Conservation (phyloP, 495 filamentous ascomycete genomes). For the Aspergillus carlsbadensis region DNA sequence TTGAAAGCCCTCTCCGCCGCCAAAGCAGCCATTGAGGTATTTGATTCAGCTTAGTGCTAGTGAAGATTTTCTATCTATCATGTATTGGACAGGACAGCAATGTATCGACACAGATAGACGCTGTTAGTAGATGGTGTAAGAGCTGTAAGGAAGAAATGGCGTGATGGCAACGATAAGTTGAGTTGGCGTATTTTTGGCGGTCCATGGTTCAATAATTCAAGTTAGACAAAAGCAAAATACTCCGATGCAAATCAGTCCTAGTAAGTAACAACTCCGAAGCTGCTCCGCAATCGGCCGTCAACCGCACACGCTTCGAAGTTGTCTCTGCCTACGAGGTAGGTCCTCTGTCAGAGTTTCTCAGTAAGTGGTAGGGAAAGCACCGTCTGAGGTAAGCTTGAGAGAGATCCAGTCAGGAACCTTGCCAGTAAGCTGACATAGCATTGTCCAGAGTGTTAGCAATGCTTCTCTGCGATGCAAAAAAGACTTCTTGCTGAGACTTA, state of each 20-base stretch:
- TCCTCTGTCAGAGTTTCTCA: too few relatives aligned
- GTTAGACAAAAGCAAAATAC: background rate
- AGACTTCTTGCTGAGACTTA: too few relatives aligned
- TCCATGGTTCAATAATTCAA: background rate
- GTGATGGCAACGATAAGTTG: background rate
- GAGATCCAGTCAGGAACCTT: background rate
- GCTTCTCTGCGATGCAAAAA: background rate
- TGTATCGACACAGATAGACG: background rate
- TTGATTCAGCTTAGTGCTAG: too few relatives aligned
- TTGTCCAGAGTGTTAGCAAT: background rate
- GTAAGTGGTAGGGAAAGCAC: background rate
- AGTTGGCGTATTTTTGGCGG: background rate
- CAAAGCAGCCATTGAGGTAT: too few relatives aligned
- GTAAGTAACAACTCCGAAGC: background rate
- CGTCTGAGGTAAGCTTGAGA: background rate
- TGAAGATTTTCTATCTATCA: background rate
- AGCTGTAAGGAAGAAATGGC: background rate
- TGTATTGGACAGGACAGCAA: background rate
- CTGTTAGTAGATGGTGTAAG: background rate
- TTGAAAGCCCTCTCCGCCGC: background rate
- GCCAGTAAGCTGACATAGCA: background rate
- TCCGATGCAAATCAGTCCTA: background rate
- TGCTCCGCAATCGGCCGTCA: slow-evolving; percentile 5
- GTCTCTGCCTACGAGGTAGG: background rate
- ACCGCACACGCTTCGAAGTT: background rate